A percentile compares a stretch with the other conserved stretches of the same genome.
These are phyloP conservation scores for Cyberlindnera americana DNA, from an alignment of 805 yeast species.

Conservation along the genomic window DNA sequence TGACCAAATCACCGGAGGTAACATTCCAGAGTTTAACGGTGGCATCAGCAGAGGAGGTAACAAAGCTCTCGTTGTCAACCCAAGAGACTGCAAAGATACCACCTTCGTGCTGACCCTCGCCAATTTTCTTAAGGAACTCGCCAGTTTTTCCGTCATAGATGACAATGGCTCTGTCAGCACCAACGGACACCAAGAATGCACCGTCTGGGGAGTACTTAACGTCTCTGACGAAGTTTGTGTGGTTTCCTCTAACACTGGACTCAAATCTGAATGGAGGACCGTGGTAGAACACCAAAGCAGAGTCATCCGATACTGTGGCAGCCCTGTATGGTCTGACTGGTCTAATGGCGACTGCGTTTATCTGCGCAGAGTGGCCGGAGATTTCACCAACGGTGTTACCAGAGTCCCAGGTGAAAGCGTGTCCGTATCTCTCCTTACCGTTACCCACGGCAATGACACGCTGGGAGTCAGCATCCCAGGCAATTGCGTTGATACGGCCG, in stretches of 20 bases:
- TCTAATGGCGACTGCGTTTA: constrained; percentile 81
- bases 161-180: constrained; percentile 75
- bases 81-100: constrained; percentile 80
- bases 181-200: constrained; percentile 67
- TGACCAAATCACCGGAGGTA: constrained; percentile 38
- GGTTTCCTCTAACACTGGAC: constrained; percentile 67
- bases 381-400: constrained; percentile 98
- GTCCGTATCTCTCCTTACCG: constrained; percentile 90
- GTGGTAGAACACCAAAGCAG: constrained; percentile 73
- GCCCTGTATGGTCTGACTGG: constrained; percentile 87
- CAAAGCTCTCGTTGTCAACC: constrained; percentile 57
- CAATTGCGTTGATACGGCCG: constrained; percentile 77
- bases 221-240: constrained; percentile 74
- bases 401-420: constrained; percentile 87
- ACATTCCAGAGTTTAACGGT: constrained; percentile 64
- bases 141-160: constrained; percentile 88
- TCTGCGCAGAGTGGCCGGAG: constrained; percentile 81
- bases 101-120: constrained; percentile 55
- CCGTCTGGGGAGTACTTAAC: constrained; percentile 85
- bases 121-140: constrained; percentile 53
- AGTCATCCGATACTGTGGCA: constrained; percentile 89
- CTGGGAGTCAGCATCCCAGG: constrained; percentile 88
- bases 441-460: constrained; percentile 93
- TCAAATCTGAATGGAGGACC: constrained; percentile 95
- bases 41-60: constrained; percentile 82